Percentiles rank a stretch among this genome's conserved stretches.
phyloP scores from a whole-genome alignment of 495 filamentous ascomycete species.

The Penicillium mononematosum region DNA sequence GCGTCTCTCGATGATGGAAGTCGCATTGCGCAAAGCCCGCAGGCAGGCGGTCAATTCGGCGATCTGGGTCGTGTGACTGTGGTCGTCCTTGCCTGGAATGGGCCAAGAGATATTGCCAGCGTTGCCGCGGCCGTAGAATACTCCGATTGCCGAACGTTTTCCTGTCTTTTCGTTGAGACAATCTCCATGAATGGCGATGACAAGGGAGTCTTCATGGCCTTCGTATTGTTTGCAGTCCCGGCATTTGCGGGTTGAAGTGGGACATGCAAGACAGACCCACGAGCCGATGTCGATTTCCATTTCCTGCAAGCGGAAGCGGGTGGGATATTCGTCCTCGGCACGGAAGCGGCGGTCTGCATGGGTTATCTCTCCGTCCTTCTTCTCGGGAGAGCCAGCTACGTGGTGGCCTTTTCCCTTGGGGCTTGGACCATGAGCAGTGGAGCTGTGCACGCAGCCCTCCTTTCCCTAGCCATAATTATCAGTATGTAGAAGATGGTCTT shows the following conservation, averaged over 20 bases:
- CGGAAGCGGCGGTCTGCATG: neutral
- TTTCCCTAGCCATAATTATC: neutral
- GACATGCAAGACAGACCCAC: slow-evolving; percentile 18
- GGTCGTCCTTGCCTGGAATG: slow-evolving; percentile 6
- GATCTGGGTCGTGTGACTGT: slow-evolving; percentile 18
- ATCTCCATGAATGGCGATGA: slow-evolving; percentile 16
- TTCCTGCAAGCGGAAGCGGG: slow-evolving; percentile 2
- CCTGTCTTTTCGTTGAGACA: neutral
- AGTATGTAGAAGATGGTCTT: neutral
- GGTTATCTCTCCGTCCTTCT: neutral
- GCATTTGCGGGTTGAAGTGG: slow-evolving; percentile 11
- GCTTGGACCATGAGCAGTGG: neutral
- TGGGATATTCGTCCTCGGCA: neutral
- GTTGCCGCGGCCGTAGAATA: slow-evolving; percentile 20
- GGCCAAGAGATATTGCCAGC: slow-evolving; percentile 1
- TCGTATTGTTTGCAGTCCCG: slow-evolving; percentile 11
- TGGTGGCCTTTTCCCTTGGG: neutral
- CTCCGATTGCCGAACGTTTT: slow-evolving; percentile 6
- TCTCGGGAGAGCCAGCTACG: neutral
- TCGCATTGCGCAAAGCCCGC: slow-evolving; percentile 10
- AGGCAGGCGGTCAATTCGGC: slow-evolving; percentile 21
- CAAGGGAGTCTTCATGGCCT: slow-evolving; percentile 14
- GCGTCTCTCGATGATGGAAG: slow-evolving; percentile 3
- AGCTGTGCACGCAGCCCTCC: neutral
- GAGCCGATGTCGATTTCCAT: slow-evolving; percentile 14